A percentile compares a stretch with the other conserved stretches of the same genome.
These are phyloP conservation scores for Incumbomyces delicatus DNA, from an alignment of 2,329 filamentous ascomycete species.

Conservation along the genomic window DNA sequence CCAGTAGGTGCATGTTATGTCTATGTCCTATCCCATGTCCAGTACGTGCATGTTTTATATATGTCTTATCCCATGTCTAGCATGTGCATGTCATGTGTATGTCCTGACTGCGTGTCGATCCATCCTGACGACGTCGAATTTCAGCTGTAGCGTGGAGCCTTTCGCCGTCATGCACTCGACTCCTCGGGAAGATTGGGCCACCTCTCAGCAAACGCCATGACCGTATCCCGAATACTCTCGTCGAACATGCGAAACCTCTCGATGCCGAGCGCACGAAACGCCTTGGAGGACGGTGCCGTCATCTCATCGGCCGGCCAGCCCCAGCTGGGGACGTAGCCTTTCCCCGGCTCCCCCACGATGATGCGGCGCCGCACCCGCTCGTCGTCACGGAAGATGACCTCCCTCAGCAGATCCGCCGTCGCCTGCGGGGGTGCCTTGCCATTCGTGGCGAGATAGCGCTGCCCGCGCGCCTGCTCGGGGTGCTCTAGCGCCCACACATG, in stretches of 20 bases:
- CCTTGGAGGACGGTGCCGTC: slow-evolving; percentile 10
- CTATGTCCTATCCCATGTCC: no score
- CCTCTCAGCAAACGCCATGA: slow-evolving; percentile 16
- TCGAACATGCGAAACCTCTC: slow-evolving; percentile 18
- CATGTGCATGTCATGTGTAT: no score
- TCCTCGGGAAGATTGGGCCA: slow-evolving; percentile 10
- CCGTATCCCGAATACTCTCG: slow-evolving; percentile 16
- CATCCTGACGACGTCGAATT: no score
- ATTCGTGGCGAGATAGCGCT: slow-evolving; percentile 17
- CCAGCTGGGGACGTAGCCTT: slow-evolving; percentile 9
- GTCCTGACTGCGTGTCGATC: no score
- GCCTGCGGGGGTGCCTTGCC: slow-evolving; percentile 21
- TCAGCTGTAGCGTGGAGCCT: no score
- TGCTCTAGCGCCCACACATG: slow-evolving; percentile 19
- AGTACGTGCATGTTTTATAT: no score
- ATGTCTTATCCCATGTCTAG: no score
- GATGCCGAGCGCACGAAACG: slow-evolving; percentile 14
- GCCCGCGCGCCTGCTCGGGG: slow-evolving; percentile 13
- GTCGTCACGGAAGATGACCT: slow-evolving; percentile 1
- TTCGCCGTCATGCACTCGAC: no score
- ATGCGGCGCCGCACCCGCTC: slow-evolving; percentile 14
- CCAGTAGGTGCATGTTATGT: no score
- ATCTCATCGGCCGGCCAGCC: slow-evolving; percentile 2
- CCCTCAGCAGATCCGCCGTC: slow-evolving; percentile 17
- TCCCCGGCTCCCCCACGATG: slow-evolving; percentile 14